Percentiles rank a stretch among this genome's conserved stretches.
Evolutionary conservation across 208 protist genomes (phyloP).

Genomic region (Trypanosoma scelopori): DNA sequence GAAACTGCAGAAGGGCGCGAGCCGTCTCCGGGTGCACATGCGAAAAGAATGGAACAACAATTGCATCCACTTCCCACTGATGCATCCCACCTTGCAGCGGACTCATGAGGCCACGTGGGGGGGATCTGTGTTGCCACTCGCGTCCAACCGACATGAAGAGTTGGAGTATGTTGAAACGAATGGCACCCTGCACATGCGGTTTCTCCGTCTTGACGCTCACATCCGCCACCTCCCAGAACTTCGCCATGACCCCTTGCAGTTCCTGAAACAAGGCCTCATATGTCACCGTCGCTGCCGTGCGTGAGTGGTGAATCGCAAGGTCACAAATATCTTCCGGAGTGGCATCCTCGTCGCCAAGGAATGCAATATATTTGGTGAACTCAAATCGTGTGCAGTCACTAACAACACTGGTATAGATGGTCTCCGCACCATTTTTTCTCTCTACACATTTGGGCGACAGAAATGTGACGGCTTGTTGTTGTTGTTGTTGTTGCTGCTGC

Average conservation of each 20-base stretch:
- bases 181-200: conserved; percentile 62
- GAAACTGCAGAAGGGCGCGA: conserved; percentile 79
- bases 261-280: conserved; percentile 67
- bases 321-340: conserved; percentile 81
- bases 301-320: conserved; percentile 57
- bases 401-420: conserved; percentile 79
- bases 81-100: conserved; percentile 72
- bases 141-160: conserved; percentile 58
- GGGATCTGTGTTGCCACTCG: conserved; percentile 43
- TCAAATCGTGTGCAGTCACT: conserved; percentile 63
- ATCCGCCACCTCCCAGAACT: conserved; percentile 75
- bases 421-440: conserved; percentile 68
- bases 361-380: conserved; percentile 80
- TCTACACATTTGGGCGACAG: conserved; percentile 36
- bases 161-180: conserved; percentile 89
- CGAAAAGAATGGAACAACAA: conserved; percentile 82
- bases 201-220: conserved; percentile 49
- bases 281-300: conserved; percentile 51
- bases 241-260: conserved; percentile 54
- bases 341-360: conserved; percentile 77
- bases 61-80: conserved; percentile 88
- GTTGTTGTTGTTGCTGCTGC: conserved; percentile 1
- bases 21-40: conserved; percentile 77
- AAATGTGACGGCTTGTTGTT: conserved; percentile 9
- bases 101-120: conserved; percentile 73